Base-by-base conservation (phyloP, 805 yeast genomes). In the Hemisphaericaspora nanyangensis region DNA sequence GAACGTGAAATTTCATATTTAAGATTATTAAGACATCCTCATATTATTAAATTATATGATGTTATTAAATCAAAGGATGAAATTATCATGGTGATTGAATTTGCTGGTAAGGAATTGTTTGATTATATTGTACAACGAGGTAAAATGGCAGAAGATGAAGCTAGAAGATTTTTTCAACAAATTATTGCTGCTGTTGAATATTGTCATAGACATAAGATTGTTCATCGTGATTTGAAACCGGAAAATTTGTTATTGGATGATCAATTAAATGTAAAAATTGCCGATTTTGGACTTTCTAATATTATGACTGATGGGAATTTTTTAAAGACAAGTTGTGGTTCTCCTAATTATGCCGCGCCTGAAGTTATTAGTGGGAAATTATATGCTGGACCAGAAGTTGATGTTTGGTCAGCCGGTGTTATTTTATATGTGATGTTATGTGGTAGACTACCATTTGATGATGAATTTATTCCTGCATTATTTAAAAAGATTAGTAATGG, bases 221-320 rank as follows among this genome's bases (percentile, higher is more conserved):
- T 90, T 31, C 98, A 90, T 59, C 74, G 99, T 52, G 99, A 93
- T 66, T 76, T 93, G 60, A 93, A 93, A 61, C 99, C 99, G 0
- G 99, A 93, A 60, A 90, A 90, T 59, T 69, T 90, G 60, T 70
- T 90, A 44, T 69, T 90, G 47, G 97, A 91, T 60, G 97, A 90
- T 51, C 80, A 86, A 45, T 66, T 89, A 52, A 89, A 91, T 58
- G 96, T 90, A 38, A 90, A 91, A 62, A 91, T 90, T 65, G 97
- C 97, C 7, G 98, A 90, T 68, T 90, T 90, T 54, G 98, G 98
- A 6, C 72, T 90, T 34, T 85, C 95, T 19, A 90, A 90, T 60
- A 89, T 90, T 50, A 90, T 90, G 98, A 91, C 96, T 13, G 98
- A 90, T 63, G 98, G 98, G 44, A 90, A 90, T 60, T 90, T 90